Evolutionary conservation across 1,284 basidiomycete genomes (phyloP), one percentile per base, ranked within the genome.

Genomic region (Veloporphyrellus conicus): DNA sequence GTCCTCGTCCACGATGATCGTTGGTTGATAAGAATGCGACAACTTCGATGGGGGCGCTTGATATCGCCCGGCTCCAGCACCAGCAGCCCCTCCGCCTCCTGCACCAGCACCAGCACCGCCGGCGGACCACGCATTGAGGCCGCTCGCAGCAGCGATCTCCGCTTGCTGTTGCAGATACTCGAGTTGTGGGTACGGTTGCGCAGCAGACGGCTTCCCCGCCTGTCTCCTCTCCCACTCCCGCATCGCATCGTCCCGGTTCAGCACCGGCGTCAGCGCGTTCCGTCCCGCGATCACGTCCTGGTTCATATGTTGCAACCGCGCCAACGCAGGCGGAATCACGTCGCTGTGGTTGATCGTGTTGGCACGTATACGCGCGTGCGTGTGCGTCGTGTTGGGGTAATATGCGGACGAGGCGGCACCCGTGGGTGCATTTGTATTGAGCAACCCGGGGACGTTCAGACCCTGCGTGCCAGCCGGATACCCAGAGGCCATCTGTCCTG

Each of bases 141-240:
- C 82, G 29, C 78, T 76, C 0, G 78, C 69, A 18, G 82, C 79
- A 4, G 82, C 87, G 52, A 91, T 73, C 68, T 94, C 91, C 2
- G 90, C 93, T 64, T 95, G 93, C 64, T 95, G 91, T 59, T 94
- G 90, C 48, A 96, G 68, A 65, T 80, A 89, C 65, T 94, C 91
- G 43, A 95, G 74, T 64, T 93, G 90, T 7, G 89, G 89, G 60
- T 93, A 92, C 20, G 85, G 81, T 58, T 85, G 80, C 16, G 81
- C 74, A 25, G 80, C 76, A 9, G 73, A 66, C 0, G 76, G 72
- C 62, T 87, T 87, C 11, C 84, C 86, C 14, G 80, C 67, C 64
- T 89, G 84, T 55, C 91, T 70, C 58, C 88, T 71, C 70, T 93
- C 88, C 93, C 90, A 94, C 66, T 93, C 91, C 38, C 84, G 79